Evolutionary conservation across 495 filamentous ascomycete species (phyloP), one percentile per base, ranked within the genome.

Genomic region (Aspergillus carlsbadensis): DNA sequence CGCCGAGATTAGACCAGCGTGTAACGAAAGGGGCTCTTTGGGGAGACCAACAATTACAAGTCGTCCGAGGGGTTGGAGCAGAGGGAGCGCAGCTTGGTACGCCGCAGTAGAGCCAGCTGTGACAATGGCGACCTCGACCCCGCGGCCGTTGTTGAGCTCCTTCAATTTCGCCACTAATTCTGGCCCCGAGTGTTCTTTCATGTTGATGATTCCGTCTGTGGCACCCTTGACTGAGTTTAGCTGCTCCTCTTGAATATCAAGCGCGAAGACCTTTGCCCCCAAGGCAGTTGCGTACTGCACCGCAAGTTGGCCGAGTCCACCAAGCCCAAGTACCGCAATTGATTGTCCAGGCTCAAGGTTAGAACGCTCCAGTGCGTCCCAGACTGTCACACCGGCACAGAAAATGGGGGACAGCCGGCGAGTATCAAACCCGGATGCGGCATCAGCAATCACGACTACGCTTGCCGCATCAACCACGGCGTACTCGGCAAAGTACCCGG

Each of bases 381-480:
- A 65, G 1, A 65, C 62, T 2, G 62, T 65, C 34, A 65, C 53
- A 0, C 58, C 62, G 3, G 62, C 58, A 33, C 62, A 65, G 40
- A 65, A 61, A 1, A 65, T 36, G 0, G 62, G 62, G 33, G 55
- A 33, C 17, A 65, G 36, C 11, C n/a, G n/a, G n/a, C 44, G 46
- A n/a, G 43, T 55, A 0, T 29, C 44, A 0, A 33, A n/a, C 4
- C 35, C 35, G 6, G 6, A 7, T 10, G 13, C 6, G 11, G 11
- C 48, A 5, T 10, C 6, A 6, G 26, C 17, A 15, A 60, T 43
- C n/a, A 57, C 29, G 2, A 60, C 53, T 1, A 54, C 62, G 14
- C 46, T 54, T 22, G 54, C 62, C 11, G 62, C 53, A 39, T 65
- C 62, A 2, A 65, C 49, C 17, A 56, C 18, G 8, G 57, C 45